phyloP scores from a whole-genome alignment of 768 basidiomycete genomes.

The Pholiota conissans region DNA sequence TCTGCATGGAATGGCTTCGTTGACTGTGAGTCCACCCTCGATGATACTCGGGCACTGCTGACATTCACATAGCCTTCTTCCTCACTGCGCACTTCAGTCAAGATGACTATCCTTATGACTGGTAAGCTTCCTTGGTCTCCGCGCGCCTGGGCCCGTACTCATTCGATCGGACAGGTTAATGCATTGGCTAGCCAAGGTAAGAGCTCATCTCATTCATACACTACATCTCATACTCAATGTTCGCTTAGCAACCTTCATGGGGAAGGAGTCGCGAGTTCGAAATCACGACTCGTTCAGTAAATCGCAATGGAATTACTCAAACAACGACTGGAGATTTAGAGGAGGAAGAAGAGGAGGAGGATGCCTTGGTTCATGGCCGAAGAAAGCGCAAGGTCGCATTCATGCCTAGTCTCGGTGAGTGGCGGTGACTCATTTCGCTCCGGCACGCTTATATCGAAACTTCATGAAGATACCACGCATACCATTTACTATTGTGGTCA shows the following conservation, averaged over 20 bases:
- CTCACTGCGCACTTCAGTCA: conserved; percentile 87
- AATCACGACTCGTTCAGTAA: conserved; percentile 77
- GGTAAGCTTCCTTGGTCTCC: conserved; percentile 42
- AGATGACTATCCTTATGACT: conserved; percentile 87
- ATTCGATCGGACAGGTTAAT: conserved; percentile 68
- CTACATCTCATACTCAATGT: background rate
- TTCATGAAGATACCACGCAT: conserved; percentile 71
- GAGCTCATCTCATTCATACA: conserved; percentile 3
- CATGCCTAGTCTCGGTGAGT: conserved; percentile 77
- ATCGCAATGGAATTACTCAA: conserved; percentile 63
- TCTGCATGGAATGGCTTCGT: conserved; percentile 91
- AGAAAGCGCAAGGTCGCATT: conserved; percentile 80
- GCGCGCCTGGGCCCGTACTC: too few species aligned
- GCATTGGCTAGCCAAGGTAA: conserved; percentile 86
- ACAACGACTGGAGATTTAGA: conserved; percentile 76
- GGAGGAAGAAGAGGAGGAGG: conserved; percentile 71
- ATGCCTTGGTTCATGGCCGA: conserved; percentile 62
- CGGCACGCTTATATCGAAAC: conserved; percentile 9
- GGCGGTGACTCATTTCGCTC: conserved; percentile 15
- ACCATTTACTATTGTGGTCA: conserved; percentile 90
- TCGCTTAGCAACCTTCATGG: conserved; percentile 83
- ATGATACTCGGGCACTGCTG: background rate
- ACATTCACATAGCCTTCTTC: conserved; percentile 64
- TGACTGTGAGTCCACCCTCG: conserved; percentile 56
- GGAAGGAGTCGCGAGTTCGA: conserved; percentile 87